phyloP scores from a whole-genome alignment of 2,329 filamentous ascomycete species.

The Botrytis cinerea region DNA sequence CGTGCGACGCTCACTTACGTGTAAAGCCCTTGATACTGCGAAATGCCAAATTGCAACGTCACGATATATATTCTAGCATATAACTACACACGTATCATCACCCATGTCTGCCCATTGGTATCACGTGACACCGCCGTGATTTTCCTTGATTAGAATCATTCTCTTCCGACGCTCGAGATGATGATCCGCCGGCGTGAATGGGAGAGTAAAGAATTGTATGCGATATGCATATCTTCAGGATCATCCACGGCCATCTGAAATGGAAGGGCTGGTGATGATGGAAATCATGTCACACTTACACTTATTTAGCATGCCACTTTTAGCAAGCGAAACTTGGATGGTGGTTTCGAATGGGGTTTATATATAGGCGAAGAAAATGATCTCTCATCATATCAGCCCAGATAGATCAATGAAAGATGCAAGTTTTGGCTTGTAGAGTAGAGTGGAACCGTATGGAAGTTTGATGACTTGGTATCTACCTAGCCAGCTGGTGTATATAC shows the following conservation, averaged over 20 bases:
- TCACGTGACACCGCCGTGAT: background rate
- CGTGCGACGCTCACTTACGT: background rate
- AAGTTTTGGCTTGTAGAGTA: background rate
- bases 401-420: too few relatives aligned
- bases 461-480: too few relatives aligned
- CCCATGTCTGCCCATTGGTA: background rate
- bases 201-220: background rate
- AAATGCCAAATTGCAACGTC: background rate
- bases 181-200: background rate
- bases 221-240: background rate
- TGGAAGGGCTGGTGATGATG: constrained; percentile 13
- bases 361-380: background rate
- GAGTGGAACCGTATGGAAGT: background rate
- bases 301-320: constrained; percentile 13
- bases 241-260: background rate
- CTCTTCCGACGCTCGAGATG: background rate
- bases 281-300: constrained; percentile 2
- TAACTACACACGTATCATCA: background rate
- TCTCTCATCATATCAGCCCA: too few relatives aligned
- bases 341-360: background rate
- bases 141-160: background rate
- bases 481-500: too few relatives aligned
- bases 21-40: background rate
- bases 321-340: background rate
- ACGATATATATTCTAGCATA: background rate